Evolutionary conservation across 1,284 basidiomycete species (phyloP), one percentile per base, ranked within the genome.

Genomic region (Ganoderma boninense): DNA sequence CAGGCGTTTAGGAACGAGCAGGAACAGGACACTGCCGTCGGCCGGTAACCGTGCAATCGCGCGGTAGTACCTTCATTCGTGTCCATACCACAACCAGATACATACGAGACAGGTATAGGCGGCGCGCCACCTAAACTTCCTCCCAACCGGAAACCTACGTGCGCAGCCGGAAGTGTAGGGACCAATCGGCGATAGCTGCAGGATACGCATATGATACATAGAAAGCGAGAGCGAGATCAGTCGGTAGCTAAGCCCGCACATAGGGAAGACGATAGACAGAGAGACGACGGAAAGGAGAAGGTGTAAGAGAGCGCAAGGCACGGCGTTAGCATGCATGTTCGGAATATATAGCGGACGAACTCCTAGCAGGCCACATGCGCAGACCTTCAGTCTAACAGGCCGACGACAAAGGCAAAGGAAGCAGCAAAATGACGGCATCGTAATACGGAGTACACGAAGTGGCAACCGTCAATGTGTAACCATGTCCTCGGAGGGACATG

Each of bases 301-400:
- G 40, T n/a, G 20, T 14, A 8, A n/a, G 11, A 42, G 40, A n/a
- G n/a, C 49, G 32, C 62, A 49, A 49, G 44, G 26, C 46, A 56
- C 49, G 49, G 35, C 57, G 35, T 7, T 40, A 43, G 23, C 60
- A 16, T 40, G 59, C n/a, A 26, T 42, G 60, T 62, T 40, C 60
- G 35, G 18, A 64, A 64, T 64, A 64, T 40, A 64, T 64, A 64
- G 49, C 61, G 42, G 46, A 57, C 57, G 18, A n/a, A 42, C 43
- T 62, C 23, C 40, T 43, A 42, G 23, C 11, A 62, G 16, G 13
- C 23, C 60, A 23, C 43, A 18, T 13, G 38, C 40, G 13, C 40
- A 26, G 20, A 42, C n/a, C 18, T 13, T 13, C 40, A 20, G 16
- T 40, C 38, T 29, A 23, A 40, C 7, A 26, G 40, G 38, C 40